Base-by-base conservation (phyloP, 768 basidiomycete genomes). In the Serendipita indica region DNA sequence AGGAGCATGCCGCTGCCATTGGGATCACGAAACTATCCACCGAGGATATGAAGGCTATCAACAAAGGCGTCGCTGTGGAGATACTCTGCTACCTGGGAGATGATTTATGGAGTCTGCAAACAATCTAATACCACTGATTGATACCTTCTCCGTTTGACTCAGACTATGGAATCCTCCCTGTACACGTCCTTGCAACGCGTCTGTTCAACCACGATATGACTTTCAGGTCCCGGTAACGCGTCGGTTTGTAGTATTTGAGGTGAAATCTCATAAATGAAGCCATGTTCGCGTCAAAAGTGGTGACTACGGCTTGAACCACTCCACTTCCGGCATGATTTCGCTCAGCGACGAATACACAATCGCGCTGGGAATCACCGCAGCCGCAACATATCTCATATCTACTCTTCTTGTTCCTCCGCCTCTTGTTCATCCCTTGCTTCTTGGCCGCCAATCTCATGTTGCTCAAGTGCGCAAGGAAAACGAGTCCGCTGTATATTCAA, bases 41-140 rank as follows among this genome's bases (percentile, higher is more conserved):
- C 39, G 91, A 93, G 67, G 91, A 97, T 43, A 96, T 99, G 69
- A 81, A 82, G 71, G 78, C 74, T 67, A 73, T 92, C 46, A 97
- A 94, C 67, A 97, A 96, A 71, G 89, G 82, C 37, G 77, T 92
- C 34, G 94, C 82, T 0, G 89, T 96, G 5, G 92, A 98, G 71
- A 83, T 85, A 4, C 74, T 83, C n/a, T 79, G 82, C 34, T 84
- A 87, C 73, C 73, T 94, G 60, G 90, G 91, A 7, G 90, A 94
- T 65, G 91, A 93, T 62, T 69, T 94, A 39, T 94, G 91, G 91
- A 77, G 73, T 49, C 57, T 82, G 59, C 74, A 80, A 71, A 75
- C 77, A 62, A 62, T 89, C 67, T 88, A 73, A 75, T 32, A 35
- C 25, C 28, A 45, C 58, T 27, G 30, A 39, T 39, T 39, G 5